Base-by-base conservation (phyloP, 768 basidiomycete species). In the Psilocybe azurescens region DNA sequence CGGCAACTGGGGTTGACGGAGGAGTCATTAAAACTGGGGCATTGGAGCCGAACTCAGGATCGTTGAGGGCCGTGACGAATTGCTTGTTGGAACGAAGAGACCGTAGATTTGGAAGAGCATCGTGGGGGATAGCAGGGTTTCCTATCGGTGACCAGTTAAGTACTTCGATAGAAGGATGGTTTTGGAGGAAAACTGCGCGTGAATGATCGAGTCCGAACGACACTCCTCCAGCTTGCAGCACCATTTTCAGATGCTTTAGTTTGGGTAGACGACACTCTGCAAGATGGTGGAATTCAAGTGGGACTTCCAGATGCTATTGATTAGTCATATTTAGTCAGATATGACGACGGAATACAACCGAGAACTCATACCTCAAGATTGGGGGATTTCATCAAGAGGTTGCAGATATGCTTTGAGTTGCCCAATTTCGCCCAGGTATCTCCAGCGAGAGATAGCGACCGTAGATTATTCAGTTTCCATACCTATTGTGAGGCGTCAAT, bases 101-200 rank as follows among this genome's bases (percentile, higher is more conserved):
- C 53, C 74, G 78, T 20, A 84, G 70, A 52, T 75, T 76, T 5
- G 82, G 82, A 3, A 85, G 75, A 8, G 67, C 61, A n/a, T 74
- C 74, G 0, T 75, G 69, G 1, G 76, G 66, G 11, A 82, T 61
- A 14, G 63, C 57, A n/a, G 78, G 69, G 18, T 68, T 70, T 28
- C 74, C 73, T 1, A 80, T 68, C 2, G 83, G 81, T n/a, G 72
- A 75, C 82, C 83, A 85, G 30, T 69, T 70, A 3, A 85, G 75
- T 14, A 80, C 79, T 61, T 83, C 80, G 47, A 85, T 73, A 1
- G 74, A 74, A 3, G 81, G 77, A 63, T 84, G 81, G n/a, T 73
- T 74, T 57, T 78, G 71, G 10, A 85, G 70, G 62, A 85, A 85
- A 24, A 63, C 67, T 46, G 73, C 68, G 11, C 76, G 73, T 48